Conservation (phyloP, 768 basidiomycete genomes). For the Sporobolomyces pararoseus region DNA sequence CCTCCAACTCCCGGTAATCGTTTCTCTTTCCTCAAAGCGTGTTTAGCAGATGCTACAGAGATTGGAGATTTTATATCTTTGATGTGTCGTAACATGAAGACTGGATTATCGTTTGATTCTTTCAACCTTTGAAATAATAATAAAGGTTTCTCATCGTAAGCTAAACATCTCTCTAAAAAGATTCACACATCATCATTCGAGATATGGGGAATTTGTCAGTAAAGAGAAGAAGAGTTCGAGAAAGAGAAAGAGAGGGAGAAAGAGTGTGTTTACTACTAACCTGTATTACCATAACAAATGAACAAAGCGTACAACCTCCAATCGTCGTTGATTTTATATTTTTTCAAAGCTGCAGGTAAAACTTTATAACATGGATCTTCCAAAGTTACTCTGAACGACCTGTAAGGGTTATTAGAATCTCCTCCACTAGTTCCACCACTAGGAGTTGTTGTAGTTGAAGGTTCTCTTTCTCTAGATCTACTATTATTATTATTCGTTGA, state of each 20-base stretch:
- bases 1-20: slow-evolving; percentile 34
- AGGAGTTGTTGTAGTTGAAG: background rate
- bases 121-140: slow-evolving; percentile 96
- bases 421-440: too few species aligned
- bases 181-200: slow-evolving; percentile 58
- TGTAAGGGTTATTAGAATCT: slow-evolving; percentile 58
- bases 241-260: too few species aligned
- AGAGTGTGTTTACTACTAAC: too few species aligned
- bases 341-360: slow-evolving; percentile 92
- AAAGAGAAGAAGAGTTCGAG: slow-evolving; percentile 43
- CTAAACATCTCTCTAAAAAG: slow-evolving; percentile 78
- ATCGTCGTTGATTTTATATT: slow-evolving; percentile 97
- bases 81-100: slow-evolving; percentile 97
- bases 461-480: slow-evolving; percentile 6
- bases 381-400: slow-evolving; percentile 94
- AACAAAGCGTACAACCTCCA: slow-evolving; percentile 99
- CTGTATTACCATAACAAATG: slow-evolving; percentile 91
- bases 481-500: too few species aligned
- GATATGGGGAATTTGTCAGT: too few species aligned
- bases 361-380: slow-evolving; percentile 99
- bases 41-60: slow-evolving; percentile 92
- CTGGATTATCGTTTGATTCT: slow-evolving; percentile 93
- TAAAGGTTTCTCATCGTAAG: slow-evolving; percentile 96
- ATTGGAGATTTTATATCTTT: slow-evolving; percentile 96
- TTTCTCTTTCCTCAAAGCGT: slow-evolving; percentile 62